Percentiles rank a stretch among this genome's conserved stretches.
Conservation (phyloP, 139 green algal species). For the Gonium pectorale region DNA sequence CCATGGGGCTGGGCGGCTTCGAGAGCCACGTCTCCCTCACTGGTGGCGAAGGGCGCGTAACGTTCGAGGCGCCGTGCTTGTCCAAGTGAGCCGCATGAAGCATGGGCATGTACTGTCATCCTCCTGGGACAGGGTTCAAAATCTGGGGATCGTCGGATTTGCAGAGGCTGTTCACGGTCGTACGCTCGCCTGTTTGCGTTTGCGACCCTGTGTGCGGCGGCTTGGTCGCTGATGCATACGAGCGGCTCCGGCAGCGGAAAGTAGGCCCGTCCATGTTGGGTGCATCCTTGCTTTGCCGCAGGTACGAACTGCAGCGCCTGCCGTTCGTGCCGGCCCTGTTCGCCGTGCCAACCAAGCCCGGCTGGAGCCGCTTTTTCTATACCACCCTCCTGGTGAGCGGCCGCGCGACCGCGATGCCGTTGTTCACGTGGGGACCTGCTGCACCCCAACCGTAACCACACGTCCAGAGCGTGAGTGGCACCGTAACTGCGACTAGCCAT, state of each 20-base stretch:
- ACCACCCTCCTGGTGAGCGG: neutral
- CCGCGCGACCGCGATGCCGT: too few species aligned
- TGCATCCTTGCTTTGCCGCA: neutral
- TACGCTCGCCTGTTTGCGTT: neutral
- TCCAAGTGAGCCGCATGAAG: neutral
- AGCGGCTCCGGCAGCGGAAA: too few species aligned
- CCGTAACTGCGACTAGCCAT: too few species aligned
- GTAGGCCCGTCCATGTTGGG: neutral
- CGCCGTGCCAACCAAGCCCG: slow-evolving; percentile 14
- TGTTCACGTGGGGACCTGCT: too few species aligned
- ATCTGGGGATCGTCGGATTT: too few species aligned
- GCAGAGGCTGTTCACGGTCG: too few species aligned
- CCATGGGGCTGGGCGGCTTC: neutral
- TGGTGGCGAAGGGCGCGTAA: neutral
- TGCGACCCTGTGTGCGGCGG: too few species aligned
- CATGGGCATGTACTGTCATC: too few species aligned
- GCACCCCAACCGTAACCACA: too few species aligned
- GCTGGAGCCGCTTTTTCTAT: slow-evolving; percentile 34
- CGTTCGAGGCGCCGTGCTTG: neutral
- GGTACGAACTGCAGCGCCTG: neutral
- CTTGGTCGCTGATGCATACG: too few species aligned
- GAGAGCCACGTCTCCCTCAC: neutral
- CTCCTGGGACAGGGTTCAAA: too few species aligned
- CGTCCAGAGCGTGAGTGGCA: too few species aligned
- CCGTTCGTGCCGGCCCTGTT: neutral